These are phyloP conservation scores for Cyclotella cryptica DNA, from an alignment of 108 stramenopile genomes.

Conservation along the genomic window DNA sequence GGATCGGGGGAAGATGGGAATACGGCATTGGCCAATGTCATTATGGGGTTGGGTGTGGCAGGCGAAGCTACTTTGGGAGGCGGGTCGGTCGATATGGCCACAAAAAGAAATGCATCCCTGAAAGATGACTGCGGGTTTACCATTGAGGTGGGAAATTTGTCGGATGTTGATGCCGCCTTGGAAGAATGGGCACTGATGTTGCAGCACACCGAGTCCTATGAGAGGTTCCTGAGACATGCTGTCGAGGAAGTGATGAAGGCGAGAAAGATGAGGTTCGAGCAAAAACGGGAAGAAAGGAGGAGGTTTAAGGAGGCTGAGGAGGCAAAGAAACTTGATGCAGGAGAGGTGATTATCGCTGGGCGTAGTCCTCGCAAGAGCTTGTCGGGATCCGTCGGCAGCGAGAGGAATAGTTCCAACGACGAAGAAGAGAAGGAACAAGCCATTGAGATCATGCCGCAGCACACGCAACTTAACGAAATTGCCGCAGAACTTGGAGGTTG, in stretches of 20 bases:
- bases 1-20: no score
- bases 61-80: no score
- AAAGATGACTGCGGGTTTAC: conserved; percentile 80
- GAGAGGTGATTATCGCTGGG: background rate
- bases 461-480: conserved; percentile 74
- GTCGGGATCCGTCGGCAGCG: background rate
- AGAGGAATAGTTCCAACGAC: conserved; percentile 28
- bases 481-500: conserved; percentile 85
- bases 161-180: conserved; percentile 90
- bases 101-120: conserved; percentile 32
- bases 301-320: conserved; percentile 52
- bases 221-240: conserved; percentile 86
- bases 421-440: conserved; percentile 48
- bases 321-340: conserved; percentile 39
- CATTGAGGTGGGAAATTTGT: conserved; percentile 67
- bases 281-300: conserved; percentile 56
- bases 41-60: conserved; percentile 30
- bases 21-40: background rate
- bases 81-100: conserved; percentile 9
- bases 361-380: conserved; percentile 5
- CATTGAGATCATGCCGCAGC: conserved; percentile 73
- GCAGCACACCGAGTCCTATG: conserved; percentile 94
- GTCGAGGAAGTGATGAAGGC: conserved; percentile 82
- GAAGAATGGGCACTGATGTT: conserved; percentile 89
- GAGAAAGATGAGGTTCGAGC: conserved; percentile 59